Conservation (phyloP, 805 yeast species). For the Starmerella apicola region DNA sequence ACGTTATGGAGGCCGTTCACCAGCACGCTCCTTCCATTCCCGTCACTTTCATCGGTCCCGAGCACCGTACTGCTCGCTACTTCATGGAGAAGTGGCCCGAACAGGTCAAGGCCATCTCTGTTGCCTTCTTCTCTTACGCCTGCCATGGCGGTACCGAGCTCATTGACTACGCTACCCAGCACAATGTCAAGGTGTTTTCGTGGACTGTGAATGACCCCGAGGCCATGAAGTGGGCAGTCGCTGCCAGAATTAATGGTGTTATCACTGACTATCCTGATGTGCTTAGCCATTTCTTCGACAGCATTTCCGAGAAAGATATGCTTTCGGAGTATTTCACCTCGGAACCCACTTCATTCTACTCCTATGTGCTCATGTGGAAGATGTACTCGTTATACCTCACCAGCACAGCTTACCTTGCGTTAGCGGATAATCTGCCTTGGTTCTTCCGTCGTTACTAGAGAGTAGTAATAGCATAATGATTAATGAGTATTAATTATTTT, state of each 20-base stretch:
- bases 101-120: slow-evolving; percentile 48
- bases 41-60: slow-evolving; percentile 30
- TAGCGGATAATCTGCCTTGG: slow-evolving; percentile 20
- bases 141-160: slow-evolving; percentile 30
- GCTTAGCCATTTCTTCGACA: slow-evolving; percentile 13
- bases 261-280: slow-evolving; percentile 33
- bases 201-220: slow-evolving; percentile 42
- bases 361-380: slow-evolving; percentile 11
- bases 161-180: slow-evolving; percentile 26
- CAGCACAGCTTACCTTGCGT: slow-evolving; percentile 17
- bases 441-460: slow-evolving; percentile 13
- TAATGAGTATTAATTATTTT: neutral
- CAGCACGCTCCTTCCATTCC: slow-evolving; percentile 29
- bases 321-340: slow-evolving; percentile 21
- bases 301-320: slow-evolving; percentile 20
- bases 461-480: neutral
- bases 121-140: slow-evolving; percentile 33
- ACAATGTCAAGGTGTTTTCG: slow-evolving; percentile 32
- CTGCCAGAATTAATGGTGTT: slow-evolving; percentile 30
- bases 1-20: slow-evolving; percentile 34
- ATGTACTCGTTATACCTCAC: slow-evolving; percentile 19
- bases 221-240: slow-evolving; percentile 30
- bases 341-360: slow-evolving; percentile 21
- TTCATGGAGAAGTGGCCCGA: slow-evolving; percentile 31
- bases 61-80: slow-evolving; percentile 26